Evolutionary conservation across 495 filamentous ascomycete species (phyloP).

Genomic region (Podospora comata): DNA sequence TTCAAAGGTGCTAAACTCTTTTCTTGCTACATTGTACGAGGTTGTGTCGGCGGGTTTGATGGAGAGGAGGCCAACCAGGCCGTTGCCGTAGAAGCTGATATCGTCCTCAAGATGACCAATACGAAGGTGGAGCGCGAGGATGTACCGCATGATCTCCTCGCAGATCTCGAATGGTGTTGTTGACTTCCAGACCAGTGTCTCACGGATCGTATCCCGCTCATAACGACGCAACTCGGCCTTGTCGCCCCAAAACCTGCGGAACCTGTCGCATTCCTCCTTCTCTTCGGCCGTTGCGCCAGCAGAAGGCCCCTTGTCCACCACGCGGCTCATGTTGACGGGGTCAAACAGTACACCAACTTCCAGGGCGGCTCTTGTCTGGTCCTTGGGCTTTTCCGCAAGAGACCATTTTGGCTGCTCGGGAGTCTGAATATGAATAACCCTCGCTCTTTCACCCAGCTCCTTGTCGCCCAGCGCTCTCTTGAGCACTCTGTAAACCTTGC

Average conservation of each 20-base stretch:
- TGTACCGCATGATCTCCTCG: slow-evolving; percentile 72
- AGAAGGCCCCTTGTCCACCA: slow-evolving; percentile 80
- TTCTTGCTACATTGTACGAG: slow-evolving; percentile 51
- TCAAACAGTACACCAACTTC: slow-evolving; percentile 69
- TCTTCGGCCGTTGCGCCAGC: slow-evolving; percentile 59
- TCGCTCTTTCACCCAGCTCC: slow-evolving; percentile 61
- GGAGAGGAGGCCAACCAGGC: slow-evolving; percentile 55
- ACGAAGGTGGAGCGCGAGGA: slow-evolving; percentile 62
- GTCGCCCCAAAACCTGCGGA: slow-evolving; percentile 73
- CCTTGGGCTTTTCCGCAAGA: slow-evolving; percentile 26
- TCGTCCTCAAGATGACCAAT: slow-evolving; percentile 42
- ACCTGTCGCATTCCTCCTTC: slow-evolving; percentile 62
- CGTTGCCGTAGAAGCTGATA: slow-evolving; percentile 59
- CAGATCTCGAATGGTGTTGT: slow-evolving; percentile 59
- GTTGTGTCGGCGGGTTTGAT: slow-evolving; percentile 41
- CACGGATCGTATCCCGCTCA: slow-evolving; percentile 67
- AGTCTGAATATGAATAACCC: slow-evolving; percentile 56
- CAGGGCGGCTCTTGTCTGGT: slow-evolving; percentile 36
- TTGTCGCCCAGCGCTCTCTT: slow-evolving; percentile 54
- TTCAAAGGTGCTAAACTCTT: slow-evolving; percentile 67
- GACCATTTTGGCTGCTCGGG: slow-evolving; percentile 44
- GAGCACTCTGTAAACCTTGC: slow-evolving; percentile 60
- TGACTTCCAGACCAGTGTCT: slow-evolving; percentile 78
- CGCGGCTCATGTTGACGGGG: slow-evolving; percentile 62
- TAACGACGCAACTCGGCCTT: slow-evolving; percentile 72